phyloP scores from a whole-genome alignment of 2,329 filamentous ascomycete genomes.

The Keithomyces neogunnii region DNA sequence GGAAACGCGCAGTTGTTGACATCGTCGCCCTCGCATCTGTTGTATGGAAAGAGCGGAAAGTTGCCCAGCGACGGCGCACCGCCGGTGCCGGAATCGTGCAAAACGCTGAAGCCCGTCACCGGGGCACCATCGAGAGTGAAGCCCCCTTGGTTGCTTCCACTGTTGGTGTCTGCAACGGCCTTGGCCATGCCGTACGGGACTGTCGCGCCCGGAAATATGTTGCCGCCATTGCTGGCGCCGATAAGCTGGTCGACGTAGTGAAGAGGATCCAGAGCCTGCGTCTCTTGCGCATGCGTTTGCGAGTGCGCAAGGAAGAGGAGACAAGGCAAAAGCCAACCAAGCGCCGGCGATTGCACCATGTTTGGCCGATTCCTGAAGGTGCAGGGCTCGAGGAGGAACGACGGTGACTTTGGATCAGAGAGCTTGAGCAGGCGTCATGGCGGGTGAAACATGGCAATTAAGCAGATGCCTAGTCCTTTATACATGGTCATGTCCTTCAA shows the following conservation, averaged over 20 bases:
- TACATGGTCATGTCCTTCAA: not conserved
- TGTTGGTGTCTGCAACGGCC: slow-evolving; percentile 40
- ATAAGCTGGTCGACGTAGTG: slow-evolving; percentile 30
- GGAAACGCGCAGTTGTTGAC: slow-evolving; percentile 55
- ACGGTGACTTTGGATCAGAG: not conserved
- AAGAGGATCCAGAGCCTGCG: slow-evolving; percentile 12
- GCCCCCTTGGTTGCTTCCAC: slow-evolving; percentile 45
- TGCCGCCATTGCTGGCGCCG: slow-evolving; percentile 22
- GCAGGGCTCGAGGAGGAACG: not conserved
- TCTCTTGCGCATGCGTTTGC: not conserved
- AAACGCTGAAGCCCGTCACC: slow-evolving; percentile 46
- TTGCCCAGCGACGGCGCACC: slow-evolving; percentile 58
- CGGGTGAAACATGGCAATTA: not conserved
- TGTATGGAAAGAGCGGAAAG: slow-evolving; percentile 63
- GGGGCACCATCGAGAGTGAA: slow-evolving; percentile 42
- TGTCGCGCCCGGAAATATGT: slow-evolving; percentile 35
- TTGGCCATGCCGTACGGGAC: slow-evolving; percentile 45
- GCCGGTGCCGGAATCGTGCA: slow-evolving; percentile 53
- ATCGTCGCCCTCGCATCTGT: slow-evolving; percentile 50
- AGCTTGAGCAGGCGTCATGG: not conserved
- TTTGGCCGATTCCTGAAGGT: not conserved
- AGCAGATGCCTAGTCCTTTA: not conserved
- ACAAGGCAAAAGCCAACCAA: not conserved
- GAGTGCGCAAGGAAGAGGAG: not conserved
- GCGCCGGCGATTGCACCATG: not conserved